Evolutionary conservation across 2,329 filamentous ascomycete genomes (phyloP).

Genomic region (Hypoxylon sp.): DNA sequence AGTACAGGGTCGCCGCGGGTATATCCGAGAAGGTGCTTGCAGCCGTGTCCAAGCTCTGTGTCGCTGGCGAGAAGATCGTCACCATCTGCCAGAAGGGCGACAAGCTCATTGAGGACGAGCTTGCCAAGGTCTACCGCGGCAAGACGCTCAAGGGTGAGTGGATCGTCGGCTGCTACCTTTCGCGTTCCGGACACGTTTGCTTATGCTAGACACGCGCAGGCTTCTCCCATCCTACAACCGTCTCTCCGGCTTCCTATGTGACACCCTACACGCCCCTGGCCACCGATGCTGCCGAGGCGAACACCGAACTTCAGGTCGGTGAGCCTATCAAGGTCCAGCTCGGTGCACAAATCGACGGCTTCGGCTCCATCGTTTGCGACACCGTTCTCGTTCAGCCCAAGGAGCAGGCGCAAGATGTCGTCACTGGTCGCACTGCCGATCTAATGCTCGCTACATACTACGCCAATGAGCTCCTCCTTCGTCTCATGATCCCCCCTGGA

Average conservation of each 20-base stretch:
- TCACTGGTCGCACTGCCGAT: conserved; percentile 83
- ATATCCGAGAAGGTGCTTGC: conserved; percentile 97
- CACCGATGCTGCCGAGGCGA: conserved; percentile 85
- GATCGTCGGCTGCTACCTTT: neutral
- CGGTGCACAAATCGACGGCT: conserved; percentile 98
- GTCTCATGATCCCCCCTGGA: conserved; percentile 91
- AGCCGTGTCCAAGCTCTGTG: conserved; percentile 76
- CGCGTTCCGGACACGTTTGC: conserved; percentile 17
- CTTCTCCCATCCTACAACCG: conserved; percentile 91
- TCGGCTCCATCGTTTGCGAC: conserved; percentile 95
- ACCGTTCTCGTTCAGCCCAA: conserved; percentile 77
- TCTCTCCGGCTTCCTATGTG: conserved; percentile 92
- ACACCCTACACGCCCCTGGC: conserved; percentile 95
- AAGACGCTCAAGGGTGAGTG: conserved; percentile 94
- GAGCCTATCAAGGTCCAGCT: conserved; percentile 98
- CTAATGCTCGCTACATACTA: conserved; percentile 91
- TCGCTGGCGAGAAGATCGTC: conserved; percentile 90
- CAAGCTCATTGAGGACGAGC: conserved; percentile 91
- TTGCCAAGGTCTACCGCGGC: conserved; percentile 95
- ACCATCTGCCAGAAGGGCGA: conserved; percentile 96
- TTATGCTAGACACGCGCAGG: conserved; percentile 57
- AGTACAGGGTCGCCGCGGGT: conserved; percentile 96
- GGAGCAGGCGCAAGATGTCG: conserved; percentile 66
- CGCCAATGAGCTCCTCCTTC: conserved; percentile 91
- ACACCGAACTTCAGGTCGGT: conserved; percentile 77